Evolutionary conservation across 2,329 filamentous ascomycete genomes (phyloP), one percentile per base, ranked within the genome.

Genomic region (Trichoderma cornu-damae): DNA sequence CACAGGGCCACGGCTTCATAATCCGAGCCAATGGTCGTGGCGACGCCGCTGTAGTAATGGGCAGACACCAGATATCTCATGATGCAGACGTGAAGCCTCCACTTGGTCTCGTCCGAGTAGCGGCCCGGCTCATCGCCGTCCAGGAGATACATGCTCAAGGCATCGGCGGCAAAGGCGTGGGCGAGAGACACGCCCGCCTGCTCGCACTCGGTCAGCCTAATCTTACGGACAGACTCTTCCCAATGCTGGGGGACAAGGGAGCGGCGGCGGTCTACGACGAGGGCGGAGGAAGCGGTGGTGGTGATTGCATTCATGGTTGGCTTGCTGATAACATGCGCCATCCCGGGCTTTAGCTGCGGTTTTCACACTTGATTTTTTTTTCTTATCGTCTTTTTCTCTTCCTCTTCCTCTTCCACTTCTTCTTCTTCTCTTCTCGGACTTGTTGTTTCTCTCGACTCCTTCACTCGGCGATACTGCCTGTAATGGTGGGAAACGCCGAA

Each of bases 1-100:
- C 89, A 94, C 52, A 94, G 77, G 58, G 88, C 88, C 55, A 94
- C 85, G 62, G 84, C 86, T 63, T 90, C 89, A 67, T 88, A 90
- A 67, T 91, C 83, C 5, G 84, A 81, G 16, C 89, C 90, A 61
- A 89, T 84, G 56, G 86, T 84, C 44, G 88, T 86, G 55, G 89
- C 89, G 59, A 90, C 72, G 57, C 89, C 90, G 64, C 85, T 85
- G 66, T 88, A 79, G 70, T 84, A 85, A 69, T 91, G 88, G 60
- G 88, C 85, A 58, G 89, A 88, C 49, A 86, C 85, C 64, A 90
- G 80, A 72, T 90, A 92, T 64, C 85, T 86, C 77, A 93, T 83
- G 64, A 91, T 87, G 68, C 87, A 81, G 63, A 88, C 79, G 70
- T 94, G 89, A 44, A 94, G 77, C 63, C 84, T 82, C 86, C 87